Evolutionary conservation across 331 rosid genomes (phyloP).

Genomic region (Rosa hybrid): DNA sequence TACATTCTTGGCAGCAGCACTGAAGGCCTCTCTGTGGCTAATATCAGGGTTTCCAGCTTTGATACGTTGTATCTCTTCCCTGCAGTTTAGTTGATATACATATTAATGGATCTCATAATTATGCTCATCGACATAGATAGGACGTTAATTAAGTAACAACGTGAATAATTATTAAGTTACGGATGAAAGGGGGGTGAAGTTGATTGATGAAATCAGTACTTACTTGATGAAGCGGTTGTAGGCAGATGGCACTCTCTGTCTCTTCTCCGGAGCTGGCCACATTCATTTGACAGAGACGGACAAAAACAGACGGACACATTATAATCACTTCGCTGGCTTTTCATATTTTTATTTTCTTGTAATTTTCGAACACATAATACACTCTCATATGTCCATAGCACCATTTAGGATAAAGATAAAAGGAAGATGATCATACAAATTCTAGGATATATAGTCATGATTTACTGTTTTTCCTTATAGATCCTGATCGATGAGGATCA

Average conservation of each 20-base stretch:
- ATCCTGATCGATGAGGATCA: background rate
- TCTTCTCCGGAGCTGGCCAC: conserved; percentile 88
- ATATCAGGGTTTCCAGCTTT: conserved; percentile 94
- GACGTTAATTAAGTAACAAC: background rate
- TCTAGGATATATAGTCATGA: background rate
- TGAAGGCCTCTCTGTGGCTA: conserved; percentile 92
- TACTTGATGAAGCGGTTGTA: conserved; percentile 95
- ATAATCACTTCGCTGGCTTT: conserved; percentile 46
- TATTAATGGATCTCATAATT: background rate
- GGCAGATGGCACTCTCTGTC: conserved; percentile 96
- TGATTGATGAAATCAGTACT: conserved; percentile 28
- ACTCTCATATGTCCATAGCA: background rate
- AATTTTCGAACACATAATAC: background rate
- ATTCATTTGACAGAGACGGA: conserved; percentile 28
- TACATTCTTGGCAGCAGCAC: conserved; percentile 94
- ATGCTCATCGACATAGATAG: background rate
- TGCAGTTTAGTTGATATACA: conserved; percentile 16
- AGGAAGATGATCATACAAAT: background rate
- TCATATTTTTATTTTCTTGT: background rate
- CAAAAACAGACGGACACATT: conserved; percentile 41
- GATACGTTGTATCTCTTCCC: conserved; percentile 92
- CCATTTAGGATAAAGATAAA: background rate
- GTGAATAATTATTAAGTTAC: background rate
- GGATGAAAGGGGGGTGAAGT: background rate
- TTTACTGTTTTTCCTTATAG: background rate